Base-by-base conservation (phyloP, 768 basidiomycete species). In the Pulveroboletus sp. region DNA sequence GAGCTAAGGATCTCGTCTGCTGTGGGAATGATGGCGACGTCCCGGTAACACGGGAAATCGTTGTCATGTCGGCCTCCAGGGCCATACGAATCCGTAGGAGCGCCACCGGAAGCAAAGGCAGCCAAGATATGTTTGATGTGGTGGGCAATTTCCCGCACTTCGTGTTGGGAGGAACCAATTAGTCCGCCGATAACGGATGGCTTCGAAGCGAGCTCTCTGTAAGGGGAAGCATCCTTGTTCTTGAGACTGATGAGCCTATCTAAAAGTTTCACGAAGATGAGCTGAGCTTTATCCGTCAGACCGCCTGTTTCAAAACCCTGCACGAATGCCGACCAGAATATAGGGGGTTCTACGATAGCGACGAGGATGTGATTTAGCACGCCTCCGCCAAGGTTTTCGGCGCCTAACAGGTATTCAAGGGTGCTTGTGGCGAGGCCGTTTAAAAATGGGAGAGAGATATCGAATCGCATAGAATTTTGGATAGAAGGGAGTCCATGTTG, bases 41-140 rank as follows among this genome's bases (percentile, higher is more conserved):
- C 55, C 11, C 79, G 77, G 57, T 83, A 86, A 49, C 83, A 76
- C 8, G 60, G 53, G 39, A 78, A 78, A 59, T 88, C 85, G 43
- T 88, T 88, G 57, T 85, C 83, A 49, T 87, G 86, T 6, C 86
- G 72, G 3, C 84, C 86, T 0, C 86, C 85, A 0, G 85, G 80
- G 10, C 66, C 64, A 27, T 49, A 54, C 6, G 43, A 24, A 17
- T 50, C 63, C 27, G 54, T 52, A n/a, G 52, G 43, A 17, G 54
- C 27, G 11, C 60, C 54, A 17, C 61, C 62, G 10, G 63, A 45
- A 20, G 58, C 58, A 51, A 61, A 61, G 6, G 69, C 57, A 14
- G 63, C 58, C 12, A 75, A 50, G 30, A 74, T 56, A 27, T 75
- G 63, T 31, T 76, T 71, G 51, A 80, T 71, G 35, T 71, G 71